A percentile compares a stretch with the other conserved stretches of the same genome.
These are phyloP conservation scores for Neoascochyta sp. DNA, from an alignment of 2,329 filamentous ascomycete species.

Conservation along the genomic window DNA sequence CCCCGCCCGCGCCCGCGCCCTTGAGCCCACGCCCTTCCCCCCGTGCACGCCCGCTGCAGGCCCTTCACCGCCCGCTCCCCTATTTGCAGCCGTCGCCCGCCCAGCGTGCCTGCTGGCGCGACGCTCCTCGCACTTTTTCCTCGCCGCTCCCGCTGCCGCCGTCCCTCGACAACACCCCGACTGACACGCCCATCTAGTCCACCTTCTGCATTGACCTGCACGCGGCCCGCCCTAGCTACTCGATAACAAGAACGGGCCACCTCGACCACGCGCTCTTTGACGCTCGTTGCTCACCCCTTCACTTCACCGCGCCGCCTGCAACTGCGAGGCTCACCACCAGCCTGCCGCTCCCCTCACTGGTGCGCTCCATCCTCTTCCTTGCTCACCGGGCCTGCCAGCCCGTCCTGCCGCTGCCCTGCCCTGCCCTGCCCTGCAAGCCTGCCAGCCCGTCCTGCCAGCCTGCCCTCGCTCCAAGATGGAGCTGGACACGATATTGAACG, in stretches of 20 bases:
- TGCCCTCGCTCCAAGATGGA: constrained; percentile 33
- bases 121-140: constrained; percentile 12
- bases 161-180: constrained; percentile 20
- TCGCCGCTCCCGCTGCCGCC: constrained; percentile 11
- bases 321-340: constrained; percentile 24
- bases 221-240: constrained; percentile 35
- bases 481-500: constrained; percentile 42
- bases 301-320: constrained; percentile 19
- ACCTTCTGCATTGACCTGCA: constrained; percentile 39
- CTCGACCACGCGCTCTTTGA: constrained; percentile 17
- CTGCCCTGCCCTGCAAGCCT: constrained; percentile 2
- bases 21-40: too few species aligned
- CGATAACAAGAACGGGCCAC: constrained; percentile 30
- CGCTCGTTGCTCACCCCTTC: constrained; percentile 19
- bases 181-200: constrained; percentile 32
- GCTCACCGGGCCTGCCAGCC: constrained; percentile 12
- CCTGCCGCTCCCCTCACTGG: constrained; percentile 23
- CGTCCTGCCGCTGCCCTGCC: constrained; percentile 2
- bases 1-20: constrained; percentile 9
- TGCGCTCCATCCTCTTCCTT: constrained; percentile 33
- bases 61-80: constrained; percentile 33
- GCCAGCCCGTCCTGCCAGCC: constrained; percentile 2
- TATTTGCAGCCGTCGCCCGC: constrained; percentile 29
- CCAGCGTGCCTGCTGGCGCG: constrained; percentile 29
- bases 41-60: constrained; percentile 19